These are phyloP conservation scores for Cornus florida DNA, from an alignment of 148 eudicot species.

Conservation along the genomic window DNA sequence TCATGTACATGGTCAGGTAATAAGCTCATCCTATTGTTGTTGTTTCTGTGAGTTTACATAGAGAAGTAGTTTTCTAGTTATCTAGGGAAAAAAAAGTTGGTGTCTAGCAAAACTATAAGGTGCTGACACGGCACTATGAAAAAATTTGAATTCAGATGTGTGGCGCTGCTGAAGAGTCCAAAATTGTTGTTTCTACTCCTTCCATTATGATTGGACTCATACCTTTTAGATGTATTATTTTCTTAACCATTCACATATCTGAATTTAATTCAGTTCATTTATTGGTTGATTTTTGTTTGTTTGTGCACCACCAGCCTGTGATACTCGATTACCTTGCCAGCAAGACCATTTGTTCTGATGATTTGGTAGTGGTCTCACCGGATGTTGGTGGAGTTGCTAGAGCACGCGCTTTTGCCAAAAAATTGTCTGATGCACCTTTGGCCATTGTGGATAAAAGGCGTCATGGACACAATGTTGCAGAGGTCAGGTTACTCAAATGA, in stretches of 20 bases:
- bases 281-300: slow-evolving; percentile 6
- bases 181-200: too few relatives aligned
- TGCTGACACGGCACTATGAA: too few relatives aligned
- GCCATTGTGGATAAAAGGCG: slow-evolving; percentile 98
- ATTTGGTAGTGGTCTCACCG: slow-evolving; percentile 93
- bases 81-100: too few relatives aligned
- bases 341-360: slow-evolving; percentile 73
- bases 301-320: slow-evolving; percentile 54
- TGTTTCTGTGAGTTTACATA: too few relatives aligned
- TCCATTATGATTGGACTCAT: too few relatives aligned
- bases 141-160: too few relatives aligned
- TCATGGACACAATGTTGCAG: slow-evolving; percentile 88
- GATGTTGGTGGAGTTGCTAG: slow-evolving; percentile 99
- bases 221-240: too few relatives aligned
- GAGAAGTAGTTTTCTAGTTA: too few relatives aligned
- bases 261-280: too few relatives aligned
- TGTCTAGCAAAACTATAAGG: too few relatives aligned
- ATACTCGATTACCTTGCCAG: slow-evolving; percentile 95
- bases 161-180: too few relatives aligned
- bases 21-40: background rate
- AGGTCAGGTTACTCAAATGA: slow-evolving; percentile 36
- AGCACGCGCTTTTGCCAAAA: slow-evolving; percentile 97
- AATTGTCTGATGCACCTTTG: slow-evolving; percentile 92
- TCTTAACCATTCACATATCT: too few relatives aligned
- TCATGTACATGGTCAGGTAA: slow-evolving; percentile 89